Conservation (phyloP, 257 asterid genomes). For the Mentha longifolia region DNA sequence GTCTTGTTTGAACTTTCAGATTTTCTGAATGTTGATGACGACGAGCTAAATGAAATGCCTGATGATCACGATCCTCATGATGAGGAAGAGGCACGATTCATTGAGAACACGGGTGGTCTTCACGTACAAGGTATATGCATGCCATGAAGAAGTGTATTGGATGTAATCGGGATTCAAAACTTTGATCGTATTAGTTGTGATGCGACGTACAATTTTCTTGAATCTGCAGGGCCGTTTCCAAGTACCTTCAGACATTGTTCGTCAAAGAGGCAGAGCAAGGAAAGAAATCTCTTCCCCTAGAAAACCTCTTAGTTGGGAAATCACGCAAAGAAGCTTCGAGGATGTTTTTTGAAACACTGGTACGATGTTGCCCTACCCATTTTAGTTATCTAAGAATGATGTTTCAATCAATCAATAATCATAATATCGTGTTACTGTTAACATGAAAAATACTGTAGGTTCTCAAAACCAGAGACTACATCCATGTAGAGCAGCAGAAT, state of each 20-base stretch:
- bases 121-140: constrained; percentile 81
- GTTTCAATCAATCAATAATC: too few species aligned
- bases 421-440: too few species aligned
- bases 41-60: constrained; percentile 69
- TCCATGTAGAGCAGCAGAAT: constrained; percentile 54
- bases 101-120: constrained; percentile 96
- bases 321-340: constrained; percentile 96
- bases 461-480: constrained; percentile 61
- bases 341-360: constrained; percentile 96
- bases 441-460: constrained; percentile 35
- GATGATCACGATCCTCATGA: constrained; percentile 62
- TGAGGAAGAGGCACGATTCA: constrained; percentile 57
- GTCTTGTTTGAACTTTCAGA: constrained; percentile 53
- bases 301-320: constrained; percentile 72
- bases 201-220: too few species aligned
- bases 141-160: background rate
- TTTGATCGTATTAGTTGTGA: background rate
- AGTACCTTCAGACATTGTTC: constrained; percentile 78
- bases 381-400: too few species aligned
- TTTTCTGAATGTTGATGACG: constrained; percentile 86
- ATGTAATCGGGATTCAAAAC: background rate
- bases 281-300: constrained; percentile 62
- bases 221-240: constrained; percentile 78
- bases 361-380: constrained; percentile 32
- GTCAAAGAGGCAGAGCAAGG: constrained; percentile 69